These are phyloP conservation scores for Hortaea werneckii DNA, from an alignment of 2,329 filamentous ascomycete genomes.

Conservation along the genomic window DNA sequence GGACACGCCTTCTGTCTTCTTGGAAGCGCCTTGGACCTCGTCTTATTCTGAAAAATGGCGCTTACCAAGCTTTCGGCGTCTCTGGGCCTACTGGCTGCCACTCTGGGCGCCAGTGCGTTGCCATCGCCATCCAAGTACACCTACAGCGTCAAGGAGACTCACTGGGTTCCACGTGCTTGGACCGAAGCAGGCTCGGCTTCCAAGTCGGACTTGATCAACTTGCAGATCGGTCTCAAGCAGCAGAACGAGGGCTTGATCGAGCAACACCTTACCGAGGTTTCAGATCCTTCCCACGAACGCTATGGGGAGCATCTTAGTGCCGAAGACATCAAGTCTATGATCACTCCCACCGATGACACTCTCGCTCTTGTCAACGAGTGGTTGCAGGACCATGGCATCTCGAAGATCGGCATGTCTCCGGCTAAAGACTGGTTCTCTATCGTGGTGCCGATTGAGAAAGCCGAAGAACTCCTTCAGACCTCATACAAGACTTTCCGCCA, in stretches of 20 bases:
- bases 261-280: constrained; percentile 45
- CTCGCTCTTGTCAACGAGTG: constrained; percentile 45
- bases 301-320: constrained; percentile 45
- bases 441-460: constrained; percentile 40
- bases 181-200: constrained; percentile 37
- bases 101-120: constrained; percentile 5
- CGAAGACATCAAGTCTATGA: constrained; percentile 43
- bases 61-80: not conserved
- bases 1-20: not conserved
- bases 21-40: not conserved
- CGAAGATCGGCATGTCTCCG: constrained; percentile 36
- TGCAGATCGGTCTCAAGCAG: constrained; percentile 52
- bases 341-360: constrained; percentile 44
- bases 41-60: not conserved
- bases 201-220: constrained; percentile 39
- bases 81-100: not conserved
- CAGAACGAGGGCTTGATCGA: constrained; percentile 46
- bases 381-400: constrained; percentile 45
- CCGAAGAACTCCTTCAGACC: constrained; percentile 45
- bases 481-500: constrained; percentile 44
- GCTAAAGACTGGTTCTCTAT: constrained; percentile 51
- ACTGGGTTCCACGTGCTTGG: constrained; percentile 44
- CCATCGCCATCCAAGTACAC: constrained; percentile 23
- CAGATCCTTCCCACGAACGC: constrained; percentile 42
- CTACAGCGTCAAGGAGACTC: constrained; percentile 47